Evolutionary conservation across 176 grass and related monocot genomes (phyloP).

Genomic region (Pontederia paniculata): DNA sequence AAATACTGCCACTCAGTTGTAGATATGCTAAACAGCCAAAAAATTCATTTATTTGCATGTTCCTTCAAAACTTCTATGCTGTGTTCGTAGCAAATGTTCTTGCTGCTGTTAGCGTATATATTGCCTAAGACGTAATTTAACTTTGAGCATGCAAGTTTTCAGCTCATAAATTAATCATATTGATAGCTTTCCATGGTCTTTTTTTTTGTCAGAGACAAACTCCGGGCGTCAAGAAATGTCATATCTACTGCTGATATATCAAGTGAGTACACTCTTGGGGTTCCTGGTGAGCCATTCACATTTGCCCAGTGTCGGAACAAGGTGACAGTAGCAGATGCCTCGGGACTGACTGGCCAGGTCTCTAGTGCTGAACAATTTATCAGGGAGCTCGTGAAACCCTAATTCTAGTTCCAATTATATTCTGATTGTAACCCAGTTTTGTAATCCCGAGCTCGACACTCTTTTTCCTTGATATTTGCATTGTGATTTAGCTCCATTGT

Average conservation of each 20-base stretch:
- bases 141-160: neutral
- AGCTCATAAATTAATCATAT: neutral
- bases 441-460: too few species aligned
- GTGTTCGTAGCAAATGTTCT: too few species aligned
- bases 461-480: too few species aligned
- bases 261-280: constrained; percentile 53
- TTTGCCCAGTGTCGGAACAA: constrained; percentile 80
- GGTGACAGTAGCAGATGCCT: constrained; percentile 53
- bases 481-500: too few species aligned
- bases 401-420: neutral
- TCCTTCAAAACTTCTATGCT: too few species aligned
- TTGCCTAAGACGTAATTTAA: neutral
- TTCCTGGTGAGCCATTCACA: constrained; percentile 49
- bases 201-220: constrained; percentile 55
- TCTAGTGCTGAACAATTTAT: constrained; percentile 53
- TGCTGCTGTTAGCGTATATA: too few species aligned
- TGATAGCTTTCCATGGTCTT: neutral
- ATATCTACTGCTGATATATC: constrained; percentile 70
- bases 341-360: constrained; percentile 50
- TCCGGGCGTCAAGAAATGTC: constrained; percentile 66
- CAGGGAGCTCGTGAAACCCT: constrained; percentile 36
- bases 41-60: too few species aligned
- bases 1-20: too few species aligned
- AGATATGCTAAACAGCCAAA: too few species aligned
- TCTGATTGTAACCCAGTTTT: too few species aligned